Base-by-base conservation (phyloP, 2,329 filamentous ascomycete genomes). In the Talaromyces islandicus region DNA sequence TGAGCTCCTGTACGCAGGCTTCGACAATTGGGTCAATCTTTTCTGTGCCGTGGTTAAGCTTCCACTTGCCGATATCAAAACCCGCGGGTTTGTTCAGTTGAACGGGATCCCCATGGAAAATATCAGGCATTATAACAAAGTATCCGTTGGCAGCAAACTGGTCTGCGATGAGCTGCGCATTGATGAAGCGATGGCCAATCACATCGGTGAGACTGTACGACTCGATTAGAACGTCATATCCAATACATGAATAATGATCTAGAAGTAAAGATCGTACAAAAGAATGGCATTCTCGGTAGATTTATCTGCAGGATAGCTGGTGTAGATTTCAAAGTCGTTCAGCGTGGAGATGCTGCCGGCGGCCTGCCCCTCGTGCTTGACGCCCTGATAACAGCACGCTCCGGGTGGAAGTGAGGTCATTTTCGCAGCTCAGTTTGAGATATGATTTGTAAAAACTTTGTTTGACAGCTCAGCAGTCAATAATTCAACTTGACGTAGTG, bases 81-180 rank as follows among this genome's bases (percentile, higher is more conserved):
- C 74, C 76, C 1, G 65, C 71, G 9, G 78, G 73, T 43, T 73
- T 75, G 72, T 88, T 82, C 61, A 86, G 66, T 0, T 75, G 66
- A 29, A 88, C 68, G 2, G 55, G 50, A 12, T 60, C 59, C 32
- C 83, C 71, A 70, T 88, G 84, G 78, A 89, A 88, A 53, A 86
- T 73, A 71, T 90, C 88, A 29, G 86, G 80, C 63, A 90, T 80
- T 27, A 88, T 73, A 58, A 81, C 81, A 60, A 84, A 77, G 75
- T 88, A 89, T 65, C 86, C 87, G 68, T 88, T 87, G 63, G 83
- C 84, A 54, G 88, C 88, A 70, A 82, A 87, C 67, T 88, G 83
- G 77, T 90, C 88, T 59, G 87, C 88, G 66, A 89, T 83, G 66
- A 86, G 75, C 70, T 84, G 71, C 66, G 76, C 77, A 72, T 85